Base-by-base conservation (phyloP, 2,329 filamentous ascomycete species). In the Sclerotiophoma versabilis region DNA sequence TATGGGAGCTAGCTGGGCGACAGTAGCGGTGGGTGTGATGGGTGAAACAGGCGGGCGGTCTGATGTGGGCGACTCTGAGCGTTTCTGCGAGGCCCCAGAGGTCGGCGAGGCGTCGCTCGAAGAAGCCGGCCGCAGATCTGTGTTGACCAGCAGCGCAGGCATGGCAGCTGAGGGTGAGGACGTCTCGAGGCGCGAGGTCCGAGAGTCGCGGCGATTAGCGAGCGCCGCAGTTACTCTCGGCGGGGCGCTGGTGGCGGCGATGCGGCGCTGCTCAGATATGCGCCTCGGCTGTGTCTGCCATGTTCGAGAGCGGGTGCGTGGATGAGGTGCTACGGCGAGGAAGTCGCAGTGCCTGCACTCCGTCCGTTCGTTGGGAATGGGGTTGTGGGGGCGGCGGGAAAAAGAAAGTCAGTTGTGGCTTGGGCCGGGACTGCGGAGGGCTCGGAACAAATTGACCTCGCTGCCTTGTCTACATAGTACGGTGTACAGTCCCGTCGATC, bases 1-100 rank as follows among this genome's bases (percentile, higher is more conserved):
- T 4, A 68, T 48, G 43, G 69, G 65, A 44, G 73, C 72, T 47
- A 75, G 65, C 58, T 74, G 69, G 38, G 75, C 72, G 34, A 62
- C 60, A 14, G 71, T 59, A 9, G 65, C 65, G 19, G 71, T 73
- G 50, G 75, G 74, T n/a, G 75, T 75, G 51, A 77, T 73, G 62
- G 75, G 75, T 29, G 74, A 76, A 29, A 76, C 72, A 10, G 75
- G 73, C 51, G 75, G 74, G 7, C 70, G 69, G 59, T 66, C 60
- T n/a, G 72, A 71, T 33, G 72, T 72, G 43, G 60, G 60, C 12
- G 72, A 72, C 37, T 59, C 57, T 29, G 69, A 72, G 57, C 66
- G 66, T 42, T 60, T 58, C 29, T 53, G 49, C 41, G 65, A 62
- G 56, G 45, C 63, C 41, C 60, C 56, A 12, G 56, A 55, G 42